phyloP scores from a whole-genome alignment of 345 rosid genomes.

The Mallotus nudiflorus region DNA sequence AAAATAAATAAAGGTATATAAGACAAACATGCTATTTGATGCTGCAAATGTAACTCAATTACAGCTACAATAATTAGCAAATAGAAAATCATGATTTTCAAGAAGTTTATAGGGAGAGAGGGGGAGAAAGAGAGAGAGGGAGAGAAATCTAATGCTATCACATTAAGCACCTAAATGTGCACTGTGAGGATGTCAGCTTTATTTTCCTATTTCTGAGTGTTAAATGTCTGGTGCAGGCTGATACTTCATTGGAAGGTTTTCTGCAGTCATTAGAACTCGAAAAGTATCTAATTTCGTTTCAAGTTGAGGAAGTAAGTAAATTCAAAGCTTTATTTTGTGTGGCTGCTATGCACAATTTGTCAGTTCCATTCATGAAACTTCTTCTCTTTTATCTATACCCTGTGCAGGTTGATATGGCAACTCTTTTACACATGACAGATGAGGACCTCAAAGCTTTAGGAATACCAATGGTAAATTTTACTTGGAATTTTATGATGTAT shows the following conservation, averaged over 20 bases:
- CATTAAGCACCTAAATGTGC: background rate
- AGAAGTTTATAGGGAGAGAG: too few relatives aligned
- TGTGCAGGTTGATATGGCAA: constrained; percentile 92
- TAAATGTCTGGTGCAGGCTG: constrained; percentile 58
- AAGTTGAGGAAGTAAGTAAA: constrained; percentile 84
- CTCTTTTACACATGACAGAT: constrained; percentile 94
- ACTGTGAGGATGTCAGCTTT: background rate
- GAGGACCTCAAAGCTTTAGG: constrained; percentile 93
- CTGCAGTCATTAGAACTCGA: constrained; percentile 85
- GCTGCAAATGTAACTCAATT: too few relatives aligned
- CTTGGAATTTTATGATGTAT: background rate
- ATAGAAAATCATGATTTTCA: too few relatives aligned
- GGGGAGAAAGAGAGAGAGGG: too few relatives aligned
- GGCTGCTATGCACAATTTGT: background rate
- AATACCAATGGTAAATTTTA: constrained; percentile 79
- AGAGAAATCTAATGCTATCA: background rate
- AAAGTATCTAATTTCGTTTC: constrained; percentile 83
- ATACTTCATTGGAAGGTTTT: constrained; percentile 67
- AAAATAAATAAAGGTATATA: too few relatives aligned
- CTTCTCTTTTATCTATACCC: constrained; percentile 11
- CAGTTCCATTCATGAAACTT: background rate
- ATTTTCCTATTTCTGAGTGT: constrained; percentile 11
- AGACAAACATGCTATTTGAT: too few relatives aligned
- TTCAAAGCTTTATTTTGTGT: constrained; percentile 2
- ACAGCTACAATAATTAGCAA: too few relatives aligned